Percentiles rank a stretch among this genome's conserved stretches.
Conservation (phyloP, 23 red algal species). For the Gracilaria gracilis region DNA sequence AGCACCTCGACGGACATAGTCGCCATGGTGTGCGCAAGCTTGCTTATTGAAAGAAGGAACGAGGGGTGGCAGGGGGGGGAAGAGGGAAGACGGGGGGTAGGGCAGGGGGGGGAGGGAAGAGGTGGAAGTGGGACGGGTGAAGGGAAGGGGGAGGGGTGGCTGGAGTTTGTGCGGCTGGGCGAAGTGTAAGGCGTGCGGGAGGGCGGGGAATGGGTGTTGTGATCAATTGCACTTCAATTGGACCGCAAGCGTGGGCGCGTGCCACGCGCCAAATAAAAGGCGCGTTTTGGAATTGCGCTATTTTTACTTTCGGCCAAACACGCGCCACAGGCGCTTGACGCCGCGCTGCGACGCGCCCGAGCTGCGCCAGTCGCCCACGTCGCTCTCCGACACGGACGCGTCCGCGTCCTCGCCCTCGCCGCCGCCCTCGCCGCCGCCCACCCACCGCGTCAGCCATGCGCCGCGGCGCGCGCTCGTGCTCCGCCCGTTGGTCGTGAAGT, state of each 20-base stretch:
- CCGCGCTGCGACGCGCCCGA: background rate
- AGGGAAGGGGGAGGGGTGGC: background rate
- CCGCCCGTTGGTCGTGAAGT: slow-evolving; percentile 53
- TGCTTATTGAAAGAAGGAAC: too few species aligned
- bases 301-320: slow-evolving; percentile 5
- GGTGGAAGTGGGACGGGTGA: background rate
- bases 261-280: background rate
- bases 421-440: slow-evolving; percentile 8
- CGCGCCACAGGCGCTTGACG: background rate
- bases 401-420: background rate
- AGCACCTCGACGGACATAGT: slow-evolving; percentile 58
- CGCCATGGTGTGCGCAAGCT: too few species aligned
- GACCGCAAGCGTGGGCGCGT: background rate
- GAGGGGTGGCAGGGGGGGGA: too few species aligned
- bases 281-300: too few species aligned
- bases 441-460: slow-evolving; percentile 28
- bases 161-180: background rate
- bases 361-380: background rate
- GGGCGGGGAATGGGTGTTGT: background rate
- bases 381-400: slow-evolving; percentile 2
- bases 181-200: too few species aligned
- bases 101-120: slow-evolving; percentile 1
- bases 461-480: background rate
- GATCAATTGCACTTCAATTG: background rate
- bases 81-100: background rate